Conservation (phyloP, 305 asterid genomes). For the Fraxinus albicans region DNA sequence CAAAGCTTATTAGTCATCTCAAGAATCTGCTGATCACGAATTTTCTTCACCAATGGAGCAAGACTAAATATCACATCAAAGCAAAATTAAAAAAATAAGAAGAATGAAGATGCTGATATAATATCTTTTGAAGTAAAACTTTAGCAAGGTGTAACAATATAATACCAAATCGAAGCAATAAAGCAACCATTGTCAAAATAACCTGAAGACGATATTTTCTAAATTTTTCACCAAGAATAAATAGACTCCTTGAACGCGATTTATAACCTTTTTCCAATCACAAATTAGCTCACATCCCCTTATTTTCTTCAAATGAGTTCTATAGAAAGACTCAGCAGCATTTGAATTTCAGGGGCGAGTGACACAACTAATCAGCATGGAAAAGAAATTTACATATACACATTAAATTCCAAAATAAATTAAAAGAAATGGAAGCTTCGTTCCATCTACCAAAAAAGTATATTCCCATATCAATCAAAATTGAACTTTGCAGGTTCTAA, state of each 20-base stretch:
- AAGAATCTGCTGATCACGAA: slow-evolving; percentile 76
- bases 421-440: background rate
- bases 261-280: background rate
- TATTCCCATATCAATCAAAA: background rate
- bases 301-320: background rate
- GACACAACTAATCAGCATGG: background rate
- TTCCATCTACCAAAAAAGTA: background rate
- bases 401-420: background rate
- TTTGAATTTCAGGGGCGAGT: slow-evolving; percentile 3
- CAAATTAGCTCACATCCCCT: background rate
- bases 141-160: slow-evolving; percentile 9
- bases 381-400: background rate
- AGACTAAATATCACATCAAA: slow-evolving; percentile 53
- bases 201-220: background rate
- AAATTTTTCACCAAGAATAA: background rate
- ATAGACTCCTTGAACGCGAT: background rate
- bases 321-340: background rate
- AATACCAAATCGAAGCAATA: slow-evolving; percentile 11
- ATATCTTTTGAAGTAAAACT: slow-evolving; percentile 3
- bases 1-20: slow-evolving; percentile 92
- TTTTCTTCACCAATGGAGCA: slow-evolving; percentile 94
- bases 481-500: slow-evolving; percentile 8
- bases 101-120: slow-evolving; percentile 12
- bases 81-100: slow-evolving; percentile 14
- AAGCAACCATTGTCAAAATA: slow-evolving; percentile 8